Evolutionary conservation across 768 basidiomycete species (phyloP), one percentile per base, ranked within the genome.

Genomic region (Termitomyces titanicus): DNA sequence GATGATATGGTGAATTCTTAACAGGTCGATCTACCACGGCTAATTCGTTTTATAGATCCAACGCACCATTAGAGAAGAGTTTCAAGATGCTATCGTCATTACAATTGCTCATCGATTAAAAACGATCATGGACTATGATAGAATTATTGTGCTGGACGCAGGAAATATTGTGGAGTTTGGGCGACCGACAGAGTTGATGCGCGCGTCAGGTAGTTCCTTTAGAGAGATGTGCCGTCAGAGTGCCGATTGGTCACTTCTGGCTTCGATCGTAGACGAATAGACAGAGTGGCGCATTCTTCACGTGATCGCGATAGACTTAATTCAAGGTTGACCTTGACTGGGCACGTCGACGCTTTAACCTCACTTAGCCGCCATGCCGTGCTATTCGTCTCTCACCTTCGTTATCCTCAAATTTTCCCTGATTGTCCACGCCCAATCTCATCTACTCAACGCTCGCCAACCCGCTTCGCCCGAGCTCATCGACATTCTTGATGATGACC

Each of bases 21-120:
- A 33, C n/a, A n/a, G 5, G 33, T 49, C 13, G 29, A 43, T 15
- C 20, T 54, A 5, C 3, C 27, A 9, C 3, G 25, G 10, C 33
- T 51, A 4, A 52, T 27, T 1, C 38, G 18, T 40, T 39, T 17
- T 22, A 15, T 54, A 88, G 81, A 87, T 92, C 51, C 89, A 91
- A 67, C 72, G 71, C 35, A 90, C 88, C 0, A 84, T 91, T 33
- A 79, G 86, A 27, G 84, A 88, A 62, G 88, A 90, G 66, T 80
- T 94, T 50, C 68, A 76, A 1, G 78, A 80, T 11, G 81, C 87
- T 0, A 86, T 92, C 18, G 85, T 94, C 18, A 80, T 94, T 35
- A 92, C 89, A 9, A 92, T 94, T 54, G 92, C 92, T 3, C 92
- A 92, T 71, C 75, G 88, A 13, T 73, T 91, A 20, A 83, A 83